Evolutionary conservation across 805 yeast genomes (phyloP), one percentile per base, ranked within the genome.

Genomic region (Metschnikowia baotianmanensis): DNA sequence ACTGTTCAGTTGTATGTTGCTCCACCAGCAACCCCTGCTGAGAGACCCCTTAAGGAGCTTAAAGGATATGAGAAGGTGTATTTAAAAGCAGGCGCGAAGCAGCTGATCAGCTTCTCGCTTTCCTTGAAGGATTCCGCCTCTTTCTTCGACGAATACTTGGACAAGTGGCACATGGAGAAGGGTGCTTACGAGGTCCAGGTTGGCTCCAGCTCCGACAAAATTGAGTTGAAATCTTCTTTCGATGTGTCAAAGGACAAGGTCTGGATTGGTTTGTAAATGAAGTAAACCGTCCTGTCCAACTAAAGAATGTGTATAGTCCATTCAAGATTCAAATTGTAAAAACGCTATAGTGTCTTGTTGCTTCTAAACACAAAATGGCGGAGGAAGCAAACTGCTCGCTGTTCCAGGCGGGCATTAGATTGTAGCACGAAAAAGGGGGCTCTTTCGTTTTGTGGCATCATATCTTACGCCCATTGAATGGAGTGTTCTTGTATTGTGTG

Each of bases 1-100:
- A 63, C 53, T 13, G 58, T 59, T 13, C 67, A 62, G 45, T 46
- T 61, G 18, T 62, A 62, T 44, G 43, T 55, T 13, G 39, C 51
- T 24, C 53, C 52, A 15, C 36, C 42, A 15, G 42, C 50, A 12
- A 39, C 59, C 16, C 37, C 38, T 17, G 49, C 60, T 13, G 47
- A 47, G 17, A 51, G 58, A 17, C 64, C 66, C 1, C 40, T 50
- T n/a, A 61, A 61, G 37, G 65, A 61, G 40, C 55, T 62, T 37
- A 57, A 56, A 40, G 66, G 60, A 20, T 61, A 53, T 38, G 63
- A 52, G 32, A 62, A 62, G 48, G 60, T 58, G 12, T 62, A 34
- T 43, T 46, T 26, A 43, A 54, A 1, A 57, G 58, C 3, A 40
- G 50, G 32, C 19, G 38, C 20, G 44, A 42, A 21, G 21, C 34